Evolutionary conservation across 2,329 filamentous ascomycete genomes (phyloP).

Genomic region (Talaromyces sp.): DNA sequence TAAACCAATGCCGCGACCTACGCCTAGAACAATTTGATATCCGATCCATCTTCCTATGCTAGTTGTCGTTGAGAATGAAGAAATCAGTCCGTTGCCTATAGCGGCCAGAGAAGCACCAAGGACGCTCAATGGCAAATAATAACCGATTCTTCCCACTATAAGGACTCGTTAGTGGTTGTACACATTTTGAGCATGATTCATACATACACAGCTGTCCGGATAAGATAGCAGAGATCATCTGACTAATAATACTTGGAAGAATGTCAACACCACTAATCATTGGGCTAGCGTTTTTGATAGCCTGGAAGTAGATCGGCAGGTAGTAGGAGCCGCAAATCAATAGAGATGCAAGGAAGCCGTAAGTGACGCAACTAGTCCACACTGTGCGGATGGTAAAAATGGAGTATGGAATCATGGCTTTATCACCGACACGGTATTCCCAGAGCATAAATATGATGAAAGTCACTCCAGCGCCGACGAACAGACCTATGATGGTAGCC

Average conservation of each 20-base stretch:
- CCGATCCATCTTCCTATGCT: conserved; percentile 45
- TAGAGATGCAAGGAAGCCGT: conserved; percentile 30
- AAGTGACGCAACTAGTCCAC: conserved; percentile 26
- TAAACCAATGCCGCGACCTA: conserved; percentile 38
- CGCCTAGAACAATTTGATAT: conserved; percentile 47
- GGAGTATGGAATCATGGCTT: conserved; percentile 41
- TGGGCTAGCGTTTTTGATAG: conserved; percentile 32
- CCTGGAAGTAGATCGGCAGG: conserved; percentile 51
- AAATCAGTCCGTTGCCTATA: conserved; percentile 42
- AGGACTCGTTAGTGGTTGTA: conserved; percentile 1
- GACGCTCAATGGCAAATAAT: conserved; percentile 34
- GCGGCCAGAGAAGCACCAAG: conserved; percentile 29
- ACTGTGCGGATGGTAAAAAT: conserved; percentile 42
- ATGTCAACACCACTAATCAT: conserved; percentile 38
- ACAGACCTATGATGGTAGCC: conserved; percentile 44
- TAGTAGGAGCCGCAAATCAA: conserved; percentile 43
- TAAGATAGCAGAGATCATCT: conserved; percentile 31
- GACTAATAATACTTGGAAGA: conserved; percentile 39
- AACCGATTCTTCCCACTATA: conserved; percentile 32
- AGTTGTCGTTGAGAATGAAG: conserved; percentile 38
- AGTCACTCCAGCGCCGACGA: conserved; percentile 45
- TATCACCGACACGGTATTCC: conserved; percentile 40
- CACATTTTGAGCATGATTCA: background rate
- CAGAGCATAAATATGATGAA: conserved; percentile 37
- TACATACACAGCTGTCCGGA: conserved; percentile 31